Evolutionary conservation across 345 rosid species (phyloP).

Genomic region (Salix suchowensis): DNA sequence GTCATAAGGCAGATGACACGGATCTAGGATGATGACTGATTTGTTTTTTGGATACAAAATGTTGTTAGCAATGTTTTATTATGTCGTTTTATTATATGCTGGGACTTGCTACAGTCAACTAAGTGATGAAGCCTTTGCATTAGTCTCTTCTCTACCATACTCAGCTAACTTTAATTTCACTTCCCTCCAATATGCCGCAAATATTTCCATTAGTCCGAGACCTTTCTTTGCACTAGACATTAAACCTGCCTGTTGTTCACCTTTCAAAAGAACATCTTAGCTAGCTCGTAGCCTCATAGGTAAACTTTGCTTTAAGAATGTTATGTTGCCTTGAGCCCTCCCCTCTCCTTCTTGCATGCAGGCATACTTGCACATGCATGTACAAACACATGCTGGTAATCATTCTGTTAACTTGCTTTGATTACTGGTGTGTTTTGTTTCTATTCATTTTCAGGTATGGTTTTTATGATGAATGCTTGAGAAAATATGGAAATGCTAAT

Average conservation of each 20-base stretch:
- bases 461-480: conserved; percentile 88
- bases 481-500: conserved; percentile 94
- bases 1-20: neutral
- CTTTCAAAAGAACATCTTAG: neutral
- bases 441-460: conserved; percentile 63
- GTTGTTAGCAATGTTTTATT: neutral
- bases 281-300: neutral
- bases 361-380: neutral
- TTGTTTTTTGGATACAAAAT: neutral
- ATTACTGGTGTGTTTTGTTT: neutral
- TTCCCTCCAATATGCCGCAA: neutral
- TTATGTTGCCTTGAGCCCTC: neutral
- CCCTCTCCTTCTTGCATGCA: neutral
- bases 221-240: neutral
- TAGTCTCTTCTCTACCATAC: neutral
- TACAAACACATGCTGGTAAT: neutral
- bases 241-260: neutral
- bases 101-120: neutral
- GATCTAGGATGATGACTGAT: neutral
- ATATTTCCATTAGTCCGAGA: neutral
- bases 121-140: neutral
- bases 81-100: neutral
- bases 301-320: neutral
- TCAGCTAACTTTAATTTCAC: neutral
- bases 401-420: neutral